Base-by-base conservation (phyloP, 306 rosid species). In the Vicia sativa region DNA sequence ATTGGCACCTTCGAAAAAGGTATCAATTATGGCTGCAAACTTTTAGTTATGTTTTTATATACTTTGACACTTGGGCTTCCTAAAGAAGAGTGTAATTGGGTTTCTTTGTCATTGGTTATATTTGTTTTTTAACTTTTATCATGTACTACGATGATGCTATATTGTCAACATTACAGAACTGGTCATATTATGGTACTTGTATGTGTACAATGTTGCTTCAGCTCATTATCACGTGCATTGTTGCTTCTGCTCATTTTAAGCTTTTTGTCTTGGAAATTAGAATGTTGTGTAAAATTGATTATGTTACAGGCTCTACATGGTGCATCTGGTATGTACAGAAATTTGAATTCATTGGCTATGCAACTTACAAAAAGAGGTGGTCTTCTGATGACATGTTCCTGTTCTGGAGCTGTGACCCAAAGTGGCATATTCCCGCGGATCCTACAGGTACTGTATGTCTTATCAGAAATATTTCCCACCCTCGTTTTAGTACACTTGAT, bases 351-450 rank as follows among this genome's bases (percentile, higher is more conserved):
- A 11, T 73, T 88, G 38, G 96, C 97, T 7, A 88, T 93, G 96
- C 88, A 79, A 70, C 78, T 93, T 78, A 93, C 98, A 31, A 88
- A 75, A 78, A 83, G 74, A 74, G 97, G 97, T 7, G 96, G 98
- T 65, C 90, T 93, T 80, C 87, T 93, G 41, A 90, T 93, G 98
- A 90, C 96, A 10, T 90, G 96, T 83, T 90, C 96, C 6, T 92
- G 98, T 65, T 86, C 98, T 19, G 98, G 96, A 80, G 98, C 96
- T 60, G 81, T 93, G 80, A 82, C 91, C 6, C 97, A 90, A 57
- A 90, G 96, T 72, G 97, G 97, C 66, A 85, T 68, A 42, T 90
- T 93, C 79, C 68, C 79, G 70, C 92, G 77, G 15, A 79, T 80
- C 49, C 97, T 93, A 16, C 91, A 93, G 98, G 98, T 81, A 86